Evolutionary conservation across 805 yeast species (phyloP), one percentile per base, ranked within the genome.

Genomic region (Ogataea parapolymorpha): DNA sequence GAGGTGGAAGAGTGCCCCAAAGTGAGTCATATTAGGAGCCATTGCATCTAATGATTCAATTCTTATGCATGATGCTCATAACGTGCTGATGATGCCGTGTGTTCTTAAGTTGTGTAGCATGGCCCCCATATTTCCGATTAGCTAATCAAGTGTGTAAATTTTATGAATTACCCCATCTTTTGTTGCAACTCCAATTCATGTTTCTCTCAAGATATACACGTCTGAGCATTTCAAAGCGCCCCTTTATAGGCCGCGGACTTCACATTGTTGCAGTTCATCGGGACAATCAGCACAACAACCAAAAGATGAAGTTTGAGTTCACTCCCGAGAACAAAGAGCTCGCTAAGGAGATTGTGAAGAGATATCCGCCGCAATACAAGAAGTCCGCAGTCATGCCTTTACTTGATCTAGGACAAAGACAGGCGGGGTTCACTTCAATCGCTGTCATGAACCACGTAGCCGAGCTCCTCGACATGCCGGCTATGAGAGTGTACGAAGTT

Each of bases 401-500:
- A 46, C 73, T 86, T 48, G 95, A 85, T 59, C 70, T 86, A 49
- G 95, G 93, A 29, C 95, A 86, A 68, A 83, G 95, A 56, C 95
- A 86, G 65, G 72, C 72, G 41, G 95, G 95, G 0, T 86, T 82
- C 71, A 83, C 93, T 31, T 85, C 95, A 29, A 83, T 86, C 53
- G 73, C 87, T 25, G 93, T 85, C 49, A 86, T 86, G 95, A 85
- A 86, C 70, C 83, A 87, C 61, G 95, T 86, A 37, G 95, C 95
- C 39, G 79, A 82, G 63, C 56, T 82, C 58, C 72, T 85, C 55
- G 91, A 85, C 56, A 83, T 87, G 81, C 95, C 95, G 23, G 95
- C 95, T 45, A 86, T 86, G 95, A 78, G 95, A 67, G 95, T 86
- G 23, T 86, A 86, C 64, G 95, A 86, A 63, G 95, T 86, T 49